Conservation (phyloP, 176 grass and related monocot genomes). For the Ensete glaucum region DNA sequence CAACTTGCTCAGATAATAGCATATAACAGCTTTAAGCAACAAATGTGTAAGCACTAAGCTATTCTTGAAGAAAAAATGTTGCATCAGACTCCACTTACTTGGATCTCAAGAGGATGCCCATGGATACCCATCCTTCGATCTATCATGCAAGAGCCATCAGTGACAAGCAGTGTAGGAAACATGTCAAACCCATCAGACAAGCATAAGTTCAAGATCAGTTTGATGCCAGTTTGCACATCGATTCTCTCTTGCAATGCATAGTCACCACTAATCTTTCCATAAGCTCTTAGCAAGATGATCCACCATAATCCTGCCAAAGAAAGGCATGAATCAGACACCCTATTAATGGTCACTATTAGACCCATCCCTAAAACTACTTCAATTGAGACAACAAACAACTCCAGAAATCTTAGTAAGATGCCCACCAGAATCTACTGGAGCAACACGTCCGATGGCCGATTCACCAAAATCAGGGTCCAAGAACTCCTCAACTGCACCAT, state of each 20-base stretch:
- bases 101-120: constrained; percentile 84
- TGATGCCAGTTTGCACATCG: constrained; percentile 75
- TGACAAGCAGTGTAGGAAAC: constrained; percentile 76
- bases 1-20: not conserved
- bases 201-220: constrained; percentile 63
- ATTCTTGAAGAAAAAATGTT: no score
- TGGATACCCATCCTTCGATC: constrained; percentile 84
- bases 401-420: not conserved
- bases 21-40: not conserved
- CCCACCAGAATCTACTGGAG: constrained; percentile 75
- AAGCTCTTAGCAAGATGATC: constrained; percentile 79
- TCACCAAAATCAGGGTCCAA: constrained; percentile 79
- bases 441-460: constrained; percentile 72
- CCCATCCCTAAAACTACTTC: not conserved
- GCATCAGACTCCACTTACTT: constrained; percentile 34
- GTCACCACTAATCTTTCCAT: constrained; percentile 76
- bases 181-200: constrained; percentile 80
- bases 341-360: not conserved
- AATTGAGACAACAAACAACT: not conserved
- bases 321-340: not conserved
- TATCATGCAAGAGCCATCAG: constrained; percentile 86
- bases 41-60: not conserved
- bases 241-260: constrained; percentile 56
- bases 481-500: constrained; percentile 67
- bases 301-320: constrained; percentile 61